Conservation (phyloP, 148 eudicot genomes). For the Vaccinium darrowii region DNA sequence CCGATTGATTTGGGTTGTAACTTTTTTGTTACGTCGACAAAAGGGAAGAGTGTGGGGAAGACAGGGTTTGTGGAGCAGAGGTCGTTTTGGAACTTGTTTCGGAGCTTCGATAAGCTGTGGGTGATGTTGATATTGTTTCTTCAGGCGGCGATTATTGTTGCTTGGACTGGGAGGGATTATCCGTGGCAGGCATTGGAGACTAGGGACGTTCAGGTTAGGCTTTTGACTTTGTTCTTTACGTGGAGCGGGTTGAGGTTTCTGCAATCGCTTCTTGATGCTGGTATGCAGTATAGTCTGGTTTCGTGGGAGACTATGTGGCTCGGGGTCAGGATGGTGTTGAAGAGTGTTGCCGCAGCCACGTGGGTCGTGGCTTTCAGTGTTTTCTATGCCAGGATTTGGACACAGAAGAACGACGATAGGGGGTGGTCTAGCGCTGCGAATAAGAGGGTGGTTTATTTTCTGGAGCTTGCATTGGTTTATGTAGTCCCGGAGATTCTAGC, state of each 20-base stretch:
- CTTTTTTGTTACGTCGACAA: constrained; percentile 54
- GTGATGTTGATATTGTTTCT: constrained; percentile 78
- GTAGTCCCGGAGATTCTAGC: constrained; percentile 69
- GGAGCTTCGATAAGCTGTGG: constrained; percentile 90
- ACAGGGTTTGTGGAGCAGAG: constrained; percentile 94
- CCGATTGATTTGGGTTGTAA: constrained; percentile 68
- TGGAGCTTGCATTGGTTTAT: constrained; percentile 58
- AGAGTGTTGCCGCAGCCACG: constrained; percentile 50
- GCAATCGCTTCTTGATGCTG: constrained; percentile 67
- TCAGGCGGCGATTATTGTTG: constrained; percentile 75
- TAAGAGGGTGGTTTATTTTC: constrained; percentile 47
- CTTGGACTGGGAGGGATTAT: constrained; percentile 61
- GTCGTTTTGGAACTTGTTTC: constrained; percentile 78
- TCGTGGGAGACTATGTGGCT: constrained; percentile 75
- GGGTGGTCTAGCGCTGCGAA: constrained; percentile 53
- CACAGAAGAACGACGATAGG: constrained; percentile 44
- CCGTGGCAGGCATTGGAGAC: constrained; percentile 69
- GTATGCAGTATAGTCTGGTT: constrained; percentile 72
- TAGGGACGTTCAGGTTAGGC: constrained; percentile 57
- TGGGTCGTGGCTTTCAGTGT: constrained; percentile 69
- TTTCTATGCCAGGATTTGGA: constrained; percentile 63
- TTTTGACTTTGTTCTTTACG: constrained; percentile 72
- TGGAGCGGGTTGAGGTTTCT: constrained; percentile 79
- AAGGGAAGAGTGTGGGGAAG: constrained; percentile 73
- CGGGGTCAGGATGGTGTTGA: constrained; percentile 77